Conservation (phyloP, 2,329 filamentous ascomycete genomes). For the Metarhizium brunneum region DNA sequence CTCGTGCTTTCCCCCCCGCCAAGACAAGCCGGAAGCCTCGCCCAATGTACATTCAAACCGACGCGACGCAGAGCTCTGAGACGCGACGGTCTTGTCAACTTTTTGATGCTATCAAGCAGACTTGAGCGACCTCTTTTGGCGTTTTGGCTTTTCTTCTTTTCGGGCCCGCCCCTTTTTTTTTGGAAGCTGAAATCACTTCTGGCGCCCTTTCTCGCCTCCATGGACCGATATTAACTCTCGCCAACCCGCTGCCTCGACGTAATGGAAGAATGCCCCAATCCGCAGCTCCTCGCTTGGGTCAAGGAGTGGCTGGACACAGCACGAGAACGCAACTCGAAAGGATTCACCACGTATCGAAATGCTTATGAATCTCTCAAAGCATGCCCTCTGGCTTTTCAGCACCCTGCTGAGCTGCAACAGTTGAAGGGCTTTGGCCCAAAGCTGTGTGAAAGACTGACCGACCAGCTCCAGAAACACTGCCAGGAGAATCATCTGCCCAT, state of each 20-base stretch:
- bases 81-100: too few relatives aligned
- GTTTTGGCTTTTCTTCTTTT: too few relatives aligned
- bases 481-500: conserved; percentile 57
- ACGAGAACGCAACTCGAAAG: conserved; percentile 60
- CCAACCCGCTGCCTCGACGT: conserved; percentile 2
- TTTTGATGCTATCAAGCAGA: too few relatives aligned
- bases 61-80: too few relatives aligned
- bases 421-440: conserved; percentile 68
- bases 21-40: too few relatives aligned
- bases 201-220: background rate
- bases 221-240: background rate
- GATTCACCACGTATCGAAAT: conserved; percentile 61
- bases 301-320: conserved; percentile 69
- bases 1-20: too few relatives aligned
- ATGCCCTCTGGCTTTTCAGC: conserved; percentile 60
- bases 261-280: conserved; percentile 50
- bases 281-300: conserved; percentile 62
- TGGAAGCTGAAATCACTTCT: background rate
- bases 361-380: conserved; percentile 70
- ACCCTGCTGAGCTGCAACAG: conserved; percentile 63
- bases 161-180: background rate
- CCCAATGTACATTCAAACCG: too few relatives aligned
- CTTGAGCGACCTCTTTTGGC: too few relatives aligned
- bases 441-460: conserved; percentile 59
- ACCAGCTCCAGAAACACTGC: conserved; percentile 51